Evolutionary conservation across 345 rosid genomes (phyloP), one percentile per base, ranked within the genome.

Genomic region (Balakata baccata): DNA sequence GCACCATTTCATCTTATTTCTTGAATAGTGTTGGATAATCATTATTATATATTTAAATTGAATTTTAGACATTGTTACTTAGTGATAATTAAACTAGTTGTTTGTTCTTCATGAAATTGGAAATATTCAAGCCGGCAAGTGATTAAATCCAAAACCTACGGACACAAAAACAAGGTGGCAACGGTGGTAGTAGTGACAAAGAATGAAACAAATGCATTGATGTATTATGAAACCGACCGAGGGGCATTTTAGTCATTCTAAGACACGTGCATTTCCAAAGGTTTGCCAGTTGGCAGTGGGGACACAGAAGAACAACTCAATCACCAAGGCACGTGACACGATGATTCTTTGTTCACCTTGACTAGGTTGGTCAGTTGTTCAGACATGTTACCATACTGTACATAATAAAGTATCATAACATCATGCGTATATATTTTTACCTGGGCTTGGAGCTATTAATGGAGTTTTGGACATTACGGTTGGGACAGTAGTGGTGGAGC

Each of bases 401-500:
- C 6, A 43, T 43, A 43, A 29, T 29, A 29, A 29, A 4, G 7
- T 5, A 43, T 7, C 6, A 10, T 14, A 52, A 16, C 0, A 17
- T 14, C 2, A 52, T 70, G 12, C 2, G 7, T 0, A 9, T 0
- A 11, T 57, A 6, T 23, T 29, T 80, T 29, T 80, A 94, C 98
- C 98, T 85, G 96, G 13, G 57, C 74, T 79, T 3, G 89, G 78
- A 23, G 75, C 45, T 5, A 84, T 80, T 7, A 89, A 78, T 9
- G 86, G 71, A 5, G 97, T 89, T 78, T 89, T 90, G 0, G 94
- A 84, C 59, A 87, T 64, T 64, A 84, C 68, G 14, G 88, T 58
- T 0, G 90, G 90, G 68, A 80, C 84, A 0, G 89, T 13, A 18
- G 81, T 22, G 37, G 85, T 75, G 80, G 83, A 82, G 0, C 84